Conservation (phyloP, 202 grass and related monocot species). For the Hordeum pubiflorum region DNA sequence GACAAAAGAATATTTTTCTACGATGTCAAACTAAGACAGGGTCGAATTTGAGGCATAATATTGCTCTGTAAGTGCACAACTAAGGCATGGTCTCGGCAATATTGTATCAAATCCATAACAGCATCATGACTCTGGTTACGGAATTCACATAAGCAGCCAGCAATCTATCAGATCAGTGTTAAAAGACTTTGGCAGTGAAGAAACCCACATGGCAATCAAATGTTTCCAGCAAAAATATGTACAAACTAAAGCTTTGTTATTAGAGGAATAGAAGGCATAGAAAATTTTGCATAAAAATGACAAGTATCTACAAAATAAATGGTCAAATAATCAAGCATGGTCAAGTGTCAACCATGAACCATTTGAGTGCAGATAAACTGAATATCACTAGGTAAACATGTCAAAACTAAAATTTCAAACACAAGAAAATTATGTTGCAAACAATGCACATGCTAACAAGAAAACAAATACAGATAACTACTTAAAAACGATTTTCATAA, state of each 20-base stretch:
- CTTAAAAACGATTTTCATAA: background rate
- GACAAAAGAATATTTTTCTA: background rate
- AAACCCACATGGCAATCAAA: background rate
- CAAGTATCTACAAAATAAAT: background rate
- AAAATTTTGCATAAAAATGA: background rate
- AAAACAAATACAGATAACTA: background rate
- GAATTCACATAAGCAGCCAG: background rate
- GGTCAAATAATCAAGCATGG: constrained; percentile 10
- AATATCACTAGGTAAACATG: background rate
- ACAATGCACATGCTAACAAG: background rate
- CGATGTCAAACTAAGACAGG: background rate
- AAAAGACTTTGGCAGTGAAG: background rate
- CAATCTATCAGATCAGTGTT: background rate
- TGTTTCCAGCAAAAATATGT: background rate
- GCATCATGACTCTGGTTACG: background rate
- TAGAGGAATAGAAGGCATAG: background rate
- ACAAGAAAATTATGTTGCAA: background rate
- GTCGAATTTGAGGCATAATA: background rate
- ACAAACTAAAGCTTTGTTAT: constrained; percentile 7
- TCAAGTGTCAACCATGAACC: constrained; percentile 6
- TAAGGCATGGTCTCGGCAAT: background rate
- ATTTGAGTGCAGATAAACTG: background rate
- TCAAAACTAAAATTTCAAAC: background rate
- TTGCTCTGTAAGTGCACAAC: background rate
- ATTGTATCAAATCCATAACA: background rate